A percentile compares a stretch with the other conserved stretches of the same genome.
Conservation (phyloP, 192 early-diverging fungal genomes). For the Podila clonocystis region DNA sequence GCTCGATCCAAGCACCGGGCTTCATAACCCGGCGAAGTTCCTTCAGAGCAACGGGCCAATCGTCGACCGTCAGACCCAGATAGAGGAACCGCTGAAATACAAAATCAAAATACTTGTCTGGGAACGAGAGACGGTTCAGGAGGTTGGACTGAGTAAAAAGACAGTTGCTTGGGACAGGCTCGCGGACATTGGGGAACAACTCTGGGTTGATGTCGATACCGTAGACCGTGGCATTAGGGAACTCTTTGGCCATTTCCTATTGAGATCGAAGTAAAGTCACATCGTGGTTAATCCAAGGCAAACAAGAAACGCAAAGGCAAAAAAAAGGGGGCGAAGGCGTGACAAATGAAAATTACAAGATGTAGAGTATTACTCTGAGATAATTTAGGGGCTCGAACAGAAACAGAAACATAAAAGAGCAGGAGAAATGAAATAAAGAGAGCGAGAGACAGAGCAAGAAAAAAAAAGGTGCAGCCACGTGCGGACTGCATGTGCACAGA, state of each 20-base stretch:
- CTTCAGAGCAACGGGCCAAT: slow-evolving; percentile 48
- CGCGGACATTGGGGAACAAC: slow-evolving; percentile 37
- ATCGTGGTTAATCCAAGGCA: too few relatives aligned
- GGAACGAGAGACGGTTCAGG: slow-evolving; percentile 50
- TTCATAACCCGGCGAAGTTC: slow-evolving; percentile 51
- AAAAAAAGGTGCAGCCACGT: neutral
- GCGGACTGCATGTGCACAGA: slow-evolving; percentile 1
- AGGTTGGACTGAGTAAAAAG: slow-evolving; percentile 50
- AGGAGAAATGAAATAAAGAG: neutral
- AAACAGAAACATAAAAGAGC: neutral
- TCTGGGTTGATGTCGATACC: slow-evolving; percentile 51
- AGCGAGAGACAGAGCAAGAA: too few relatives aligned
- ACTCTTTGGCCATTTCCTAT: slow-evolving; percentile 50
- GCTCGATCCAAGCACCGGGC: slow-evolving; percentile 51
- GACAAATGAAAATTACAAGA: neutral
- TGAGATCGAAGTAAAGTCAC: too few relatives aligned
- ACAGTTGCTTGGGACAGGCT: slow-evolving; percentile 45
- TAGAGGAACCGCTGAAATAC: slow-evolving; percentile 51
- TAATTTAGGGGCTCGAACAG: neutral
- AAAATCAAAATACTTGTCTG: slow-evolving; percentile 56
- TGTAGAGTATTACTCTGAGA: neutral
- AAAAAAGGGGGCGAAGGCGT: neutral
- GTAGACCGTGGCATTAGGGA: slow-evolving; percentile 46
- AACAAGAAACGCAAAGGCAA: neutral
- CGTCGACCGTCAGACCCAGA: slow-evolving; percentile 41